phyloP scores from a whole-genome alignment of 129 eudicot genomes.

The Flaveria linearis region DNA sequence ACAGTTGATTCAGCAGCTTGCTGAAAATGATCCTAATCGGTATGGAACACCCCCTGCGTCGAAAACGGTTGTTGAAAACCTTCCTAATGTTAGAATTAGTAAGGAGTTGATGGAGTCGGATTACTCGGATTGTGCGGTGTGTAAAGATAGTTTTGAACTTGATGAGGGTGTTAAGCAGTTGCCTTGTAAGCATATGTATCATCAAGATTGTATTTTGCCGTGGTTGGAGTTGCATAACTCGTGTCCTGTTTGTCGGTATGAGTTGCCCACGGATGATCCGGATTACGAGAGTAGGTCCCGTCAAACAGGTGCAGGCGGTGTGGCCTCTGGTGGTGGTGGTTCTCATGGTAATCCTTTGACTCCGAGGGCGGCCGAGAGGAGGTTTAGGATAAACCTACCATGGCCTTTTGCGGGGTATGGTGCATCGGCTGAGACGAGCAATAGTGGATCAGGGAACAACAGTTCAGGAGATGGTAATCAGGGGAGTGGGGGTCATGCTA shows the following conservation, averaged over 20 bases:
- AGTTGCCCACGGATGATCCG: conserved; percentile 83
- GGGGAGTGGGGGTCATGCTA: conserved; percentile 46
- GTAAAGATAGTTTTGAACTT: conserved; percentile 69
- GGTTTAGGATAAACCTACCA: conserved; percentile 72
- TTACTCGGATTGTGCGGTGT: conserved; percentile 74
- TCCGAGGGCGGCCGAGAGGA: conserved; percentile 60
- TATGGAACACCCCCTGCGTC: conserved; percentile 90
- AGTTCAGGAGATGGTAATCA: conserved; percentile 44
- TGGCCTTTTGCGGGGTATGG: conserved; percentile 54
- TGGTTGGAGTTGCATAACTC: conserved; percentile 90
- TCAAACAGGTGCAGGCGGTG: conserved; percentile 30
- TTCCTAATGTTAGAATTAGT: conserved; percentile 52
- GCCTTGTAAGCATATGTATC: conserved; percentile 86
- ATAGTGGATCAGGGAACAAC: conserved; percentile 52
- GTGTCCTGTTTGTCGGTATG: conserved; percentile 82
- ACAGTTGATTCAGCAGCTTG: conserved; percentile 80
- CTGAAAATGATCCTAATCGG: conserved; percentile 90
- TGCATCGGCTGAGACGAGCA: conserved; percentile 63
- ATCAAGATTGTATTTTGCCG: conserved; percentile 68
- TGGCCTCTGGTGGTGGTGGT: conserved; percentile 14
- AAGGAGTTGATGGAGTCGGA: conserved; percentile 63
- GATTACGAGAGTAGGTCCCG: conserved; percentile 65
- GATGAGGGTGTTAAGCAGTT: conserved; percentile 62
- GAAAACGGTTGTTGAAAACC: conserved; percentile 56
- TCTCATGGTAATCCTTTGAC: conserved; percentile 42